Evolutionary conservation across 805 yeast genomes (phyloP).

Genomic region (Blastobotrys parvus): DNA sequence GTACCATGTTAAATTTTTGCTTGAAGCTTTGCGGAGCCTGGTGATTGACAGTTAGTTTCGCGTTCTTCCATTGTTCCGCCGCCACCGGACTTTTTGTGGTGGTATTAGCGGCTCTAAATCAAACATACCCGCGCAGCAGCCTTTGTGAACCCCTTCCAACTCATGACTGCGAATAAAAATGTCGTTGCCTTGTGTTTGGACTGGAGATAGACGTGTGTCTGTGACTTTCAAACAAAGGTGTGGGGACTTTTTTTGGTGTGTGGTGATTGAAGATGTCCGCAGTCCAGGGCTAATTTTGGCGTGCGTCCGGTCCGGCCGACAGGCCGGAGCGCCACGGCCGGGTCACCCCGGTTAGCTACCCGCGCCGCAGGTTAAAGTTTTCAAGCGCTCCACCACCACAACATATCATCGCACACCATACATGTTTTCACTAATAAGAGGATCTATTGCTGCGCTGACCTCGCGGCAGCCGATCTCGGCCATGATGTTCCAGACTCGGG

Average conservation of each 20-base stretch:
- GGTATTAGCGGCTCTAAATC: too few relatives aligned
- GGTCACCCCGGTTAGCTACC: too few relatives aligned
- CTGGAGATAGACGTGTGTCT: background rate
- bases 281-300: too few relatives aligned
- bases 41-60: background rate
- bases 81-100: background rate
- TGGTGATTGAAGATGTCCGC: too few relatives aligned
- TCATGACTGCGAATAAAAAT: constrained; percentile 45
- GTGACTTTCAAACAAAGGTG: too few relatives aligned
- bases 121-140: constrained; percentile 50
- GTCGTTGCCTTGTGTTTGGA: background rate
- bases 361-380: too few relatives aligned
- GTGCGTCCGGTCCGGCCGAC: too few relatives aligned
- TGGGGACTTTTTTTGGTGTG: too few relatives aligned
- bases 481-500: constrained; percentile 37
- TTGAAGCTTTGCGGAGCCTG: constrained; percentile 84
- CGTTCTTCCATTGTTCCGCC: too few relatives aligned
- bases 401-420: too few relatives aligned
- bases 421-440: constrained; percentile 1
- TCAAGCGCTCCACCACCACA: too few relatives aligned
- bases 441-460: background rate
- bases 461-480: constrained; percentile 1
- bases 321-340: too few relatives aligned
- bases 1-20: constrained; percentile 74
- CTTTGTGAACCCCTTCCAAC: constrained; percentile 81